These are phyloP conservation scores for Suillus subluteus DNA, from an alignment of 768 basidiomycete species.

Conservation along the genomic window DNA sequence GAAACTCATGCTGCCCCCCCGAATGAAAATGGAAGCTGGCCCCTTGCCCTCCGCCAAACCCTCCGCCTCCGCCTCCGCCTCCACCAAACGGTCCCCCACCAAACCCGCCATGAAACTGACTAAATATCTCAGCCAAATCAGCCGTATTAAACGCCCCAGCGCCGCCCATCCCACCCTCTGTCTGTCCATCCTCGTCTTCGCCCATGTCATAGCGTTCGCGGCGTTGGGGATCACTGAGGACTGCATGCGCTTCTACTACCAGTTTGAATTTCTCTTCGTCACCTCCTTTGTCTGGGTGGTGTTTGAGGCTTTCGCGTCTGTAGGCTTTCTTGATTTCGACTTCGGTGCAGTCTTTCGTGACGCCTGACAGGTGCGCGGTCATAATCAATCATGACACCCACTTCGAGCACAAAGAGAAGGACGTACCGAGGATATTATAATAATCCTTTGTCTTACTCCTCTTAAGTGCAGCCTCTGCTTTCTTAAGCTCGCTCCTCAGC, in stretches of 20 bases:
- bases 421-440: conserved; percentile 69
- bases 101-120: conserved; percentile 52
- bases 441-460: conserved; percentile 91
- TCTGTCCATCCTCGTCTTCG: conserved; percentile 77
- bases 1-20: conserved; percentile 1
- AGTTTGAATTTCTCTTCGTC: conserved; percentile 97
- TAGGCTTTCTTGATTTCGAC: conserved; percentile 90
- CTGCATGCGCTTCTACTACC: conserved; percentile 78
- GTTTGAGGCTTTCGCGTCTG: conserved; percentile 80
- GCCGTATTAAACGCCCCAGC: conserved; percentile 50
- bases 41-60: conserved; percentile 22
- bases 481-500: conserved; percentile 69
- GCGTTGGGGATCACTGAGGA: conserved; percentile 76
- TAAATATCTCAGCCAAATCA: conserved; percentile 67
- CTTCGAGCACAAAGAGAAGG: background rate
- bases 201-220: conserved; percentile 81
- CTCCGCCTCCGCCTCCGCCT: conserved; percentile 19
- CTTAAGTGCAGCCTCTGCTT: conserved; percentile 83
- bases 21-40: conserved; percentile 35
- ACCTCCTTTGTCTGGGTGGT: conserved; percentile 91
- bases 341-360: conserved; percentile 64
- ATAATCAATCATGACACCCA: background rate
- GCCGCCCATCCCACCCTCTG: conserved; percentile 43
- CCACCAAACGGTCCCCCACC: conserved; percentile 36
- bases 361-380: conserved; percentile 28